A percentile compares a stretch with the other conserved stretches of the same genome.
phyloP scores from a whole-genome alignment of 148 eudicot genomes.

The Amaranthus cruentus region DNA sequence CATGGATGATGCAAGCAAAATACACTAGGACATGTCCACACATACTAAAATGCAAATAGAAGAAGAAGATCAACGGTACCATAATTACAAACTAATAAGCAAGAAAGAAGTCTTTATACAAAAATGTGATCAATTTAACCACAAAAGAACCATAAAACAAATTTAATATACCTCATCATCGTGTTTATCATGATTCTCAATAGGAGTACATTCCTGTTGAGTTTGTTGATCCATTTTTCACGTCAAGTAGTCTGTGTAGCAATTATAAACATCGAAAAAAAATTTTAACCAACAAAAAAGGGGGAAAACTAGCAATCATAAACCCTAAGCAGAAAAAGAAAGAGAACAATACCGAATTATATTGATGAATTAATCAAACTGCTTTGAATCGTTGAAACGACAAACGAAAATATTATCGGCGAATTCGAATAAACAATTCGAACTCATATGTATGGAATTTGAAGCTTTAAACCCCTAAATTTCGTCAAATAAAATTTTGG shows the following conservation, averaged over 20 bases:
- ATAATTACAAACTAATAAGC: background rate
- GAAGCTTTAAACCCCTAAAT: too few species aligned
- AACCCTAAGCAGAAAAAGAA: background rate
- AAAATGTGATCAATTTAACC: background rate
- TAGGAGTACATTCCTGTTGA: constrained; percentile 6
- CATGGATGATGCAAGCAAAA: background rate
- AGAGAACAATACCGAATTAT: background rate
- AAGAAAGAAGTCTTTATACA: background rate
- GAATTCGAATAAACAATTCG: background rate
- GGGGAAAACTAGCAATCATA: background rate
- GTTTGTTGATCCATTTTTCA: constrained; percentile 4
- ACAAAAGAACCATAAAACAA: background rate
- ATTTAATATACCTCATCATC: constrained; percentile 2
- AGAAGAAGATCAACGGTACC: background rate
- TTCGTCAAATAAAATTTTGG: too few species aligned
- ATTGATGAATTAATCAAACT: background rate
- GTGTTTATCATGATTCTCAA: constrained; percentile 6
- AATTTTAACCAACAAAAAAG: background rate
- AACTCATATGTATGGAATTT: too few species aligned
- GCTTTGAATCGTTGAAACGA: too few species aligned
- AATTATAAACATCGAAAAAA: background rate
- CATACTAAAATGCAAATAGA: background rate
- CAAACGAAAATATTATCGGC: background rate
- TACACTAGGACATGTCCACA: background rate
- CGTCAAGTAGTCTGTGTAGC: background rate